Conservation (phyloP, 2,329 filamentous ascomycete genomes). For the Colletotrichum limetticola region DNA sequence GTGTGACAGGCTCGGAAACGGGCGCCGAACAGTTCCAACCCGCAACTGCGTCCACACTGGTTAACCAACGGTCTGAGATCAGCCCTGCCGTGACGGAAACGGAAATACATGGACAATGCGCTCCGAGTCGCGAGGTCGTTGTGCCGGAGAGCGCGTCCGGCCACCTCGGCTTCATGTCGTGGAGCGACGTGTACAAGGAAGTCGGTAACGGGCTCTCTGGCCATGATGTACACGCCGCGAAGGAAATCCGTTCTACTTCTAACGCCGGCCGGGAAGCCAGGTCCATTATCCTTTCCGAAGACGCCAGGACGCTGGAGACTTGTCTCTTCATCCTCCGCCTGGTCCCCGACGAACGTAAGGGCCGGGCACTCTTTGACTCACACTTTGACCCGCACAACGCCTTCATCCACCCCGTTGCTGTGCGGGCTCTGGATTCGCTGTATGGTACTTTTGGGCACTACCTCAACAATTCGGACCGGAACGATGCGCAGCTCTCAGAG, state of each 20-base stretch:
- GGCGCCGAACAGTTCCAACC: not conserved
- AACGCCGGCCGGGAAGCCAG: conserved; percentile 45
- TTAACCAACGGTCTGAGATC: not conserved
- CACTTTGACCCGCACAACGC: conserved; percentile 36
- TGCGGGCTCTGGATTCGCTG: conserved; percentile 29
- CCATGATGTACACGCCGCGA: not conserved
- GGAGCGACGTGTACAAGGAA: conserved; percentile 54
- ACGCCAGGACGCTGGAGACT: conserved; percentile 44
- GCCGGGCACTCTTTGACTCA: conserved; percentile 24
- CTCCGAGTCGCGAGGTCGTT: not conserved
- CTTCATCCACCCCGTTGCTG: conserved; percentile 35
- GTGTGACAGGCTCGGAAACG: not conserved
- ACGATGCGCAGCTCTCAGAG: conserved; percentile 19
- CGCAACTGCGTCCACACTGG: not conserved
- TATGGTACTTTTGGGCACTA: conserved; percentile 37
- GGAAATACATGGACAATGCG: not conserved
- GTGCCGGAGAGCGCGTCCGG: conserved; percentile 39
- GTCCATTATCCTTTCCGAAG: not conserved
- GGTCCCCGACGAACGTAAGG: conserved; percentile 41
- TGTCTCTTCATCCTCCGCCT: conserved; percentile 50
- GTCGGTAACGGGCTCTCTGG: conserved; percentile 49
- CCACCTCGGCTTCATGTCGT: conserved; percentile 57
- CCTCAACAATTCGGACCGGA: conserved; percentile 36
- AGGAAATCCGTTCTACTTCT: conserved; percentile 12
- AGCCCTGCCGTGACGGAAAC: not conserved